Percentiles rank a stretch among this genome's conserved stretches.
These are phyloP conservation scores for Rhodotorula mucilaginosa DNA, from an alignment of 1,284 basidiomycete species.

Conservation along the genomic window DNA sequence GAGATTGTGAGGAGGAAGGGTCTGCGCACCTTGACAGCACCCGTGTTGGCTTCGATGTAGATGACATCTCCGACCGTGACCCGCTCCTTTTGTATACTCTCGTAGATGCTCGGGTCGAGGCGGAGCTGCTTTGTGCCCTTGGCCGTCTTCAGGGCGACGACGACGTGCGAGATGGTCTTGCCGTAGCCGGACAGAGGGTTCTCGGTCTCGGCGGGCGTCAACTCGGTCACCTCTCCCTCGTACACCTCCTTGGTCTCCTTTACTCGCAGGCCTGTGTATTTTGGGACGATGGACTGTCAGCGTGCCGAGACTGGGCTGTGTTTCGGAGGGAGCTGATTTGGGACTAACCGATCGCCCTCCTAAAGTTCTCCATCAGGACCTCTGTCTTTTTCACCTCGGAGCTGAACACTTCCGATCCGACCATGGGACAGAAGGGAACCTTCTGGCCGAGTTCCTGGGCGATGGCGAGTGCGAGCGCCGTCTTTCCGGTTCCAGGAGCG, in stretches of 20 bases:
- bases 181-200: slow-evolving; percentile 96
- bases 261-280: slow-evolving; percentile 75
- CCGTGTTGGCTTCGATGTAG: slow-evolving; percentile 90
- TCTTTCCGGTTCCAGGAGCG: slow-evolving; percentile 91
- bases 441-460: slow-evolving; percentile 91
- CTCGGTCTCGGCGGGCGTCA: slow-evolving; percentile 92
- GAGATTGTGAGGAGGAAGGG: no score
- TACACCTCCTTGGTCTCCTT: slow-evolving; percentile 99
- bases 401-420: slow-evolving; percentile 94
- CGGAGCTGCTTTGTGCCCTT: slow-evolving; percentile 98
- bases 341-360: slow-evolving; percentile 80
- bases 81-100: slow-evolving; percentile 95
- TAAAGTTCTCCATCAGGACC: slow-evolving; percentile 91
- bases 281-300: not conserved
- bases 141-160: slow-evolving; percentile 94
- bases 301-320: no score
- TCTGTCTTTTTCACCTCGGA: slow-evolving; percentile 99
- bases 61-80: slow-evolving; percentile 96
- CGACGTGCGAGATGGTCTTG: slow-evolving; percentile 95
- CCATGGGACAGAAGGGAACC: slow-evolving; percentile 98
- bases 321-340: not conserved
- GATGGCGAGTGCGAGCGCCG: slow-evolving; percentile 87
- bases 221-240: slow-evolving; percentile 95
- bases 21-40: slow-evolving; percentile 79
- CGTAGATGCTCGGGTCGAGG: slow-evolving; percentile 92